Percentiles rank a stretch among this genome's conserved stretches.
Evolutionary conservation across 495 filamentous ascomycete species (phyloP).

Genomic region (Penicilliopsis zonata): DNA sequence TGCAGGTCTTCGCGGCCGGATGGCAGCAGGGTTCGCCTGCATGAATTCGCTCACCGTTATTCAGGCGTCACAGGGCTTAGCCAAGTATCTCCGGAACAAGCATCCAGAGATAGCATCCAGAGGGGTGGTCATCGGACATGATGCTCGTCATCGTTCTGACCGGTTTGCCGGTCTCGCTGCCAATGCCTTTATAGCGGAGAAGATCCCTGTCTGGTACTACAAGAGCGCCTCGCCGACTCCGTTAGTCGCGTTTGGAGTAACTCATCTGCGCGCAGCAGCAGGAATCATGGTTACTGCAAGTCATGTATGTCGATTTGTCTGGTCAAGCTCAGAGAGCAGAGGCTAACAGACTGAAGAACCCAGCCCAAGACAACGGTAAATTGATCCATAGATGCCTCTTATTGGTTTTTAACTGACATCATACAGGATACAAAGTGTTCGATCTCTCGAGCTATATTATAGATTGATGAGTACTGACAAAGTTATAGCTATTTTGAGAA

Average conservation of each 20-base stretch:
- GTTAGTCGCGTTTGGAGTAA: conserved; percentile 56
- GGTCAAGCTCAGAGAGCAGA: not conserved
- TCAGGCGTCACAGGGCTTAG: conserved; percentile 61
- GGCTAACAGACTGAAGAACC: conserved; percentile 32
- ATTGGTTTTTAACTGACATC: no score
- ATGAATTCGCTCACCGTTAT: conserved; percentile 63
- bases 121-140: conserved; percentile 54
- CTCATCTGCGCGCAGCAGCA: conserved; percentile 41
- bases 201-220: conserved; percentile 52
- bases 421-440: conserved; percentile 55
- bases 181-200: conserved; percentile 49
- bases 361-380: conserved; percentile 52
- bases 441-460: conserved; percentile 5
- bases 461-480: conserved; percentile 5
- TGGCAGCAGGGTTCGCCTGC: conserved; percentile 59
- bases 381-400: no score
- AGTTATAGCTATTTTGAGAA: conserved; percentile 47
- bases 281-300: conserved; percentile 66
- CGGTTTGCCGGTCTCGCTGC: conserved; percentile 54
- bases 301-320: conserved; percentile 28
- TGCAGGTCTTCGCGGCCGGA: conserved; percentile 54
- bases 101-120: conserved; percentile 23
- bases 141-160: conserved; percentile 55
- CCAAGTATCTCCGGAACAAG: conserved; percentile 42
- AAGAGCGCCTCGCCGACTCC: conserved; percentile 47